A percentile compares a stretch with the other conserved stretches of the same genome.
Conservation (phyloP, 73 alveolate species). For the Uronychia setigera region DNA sequence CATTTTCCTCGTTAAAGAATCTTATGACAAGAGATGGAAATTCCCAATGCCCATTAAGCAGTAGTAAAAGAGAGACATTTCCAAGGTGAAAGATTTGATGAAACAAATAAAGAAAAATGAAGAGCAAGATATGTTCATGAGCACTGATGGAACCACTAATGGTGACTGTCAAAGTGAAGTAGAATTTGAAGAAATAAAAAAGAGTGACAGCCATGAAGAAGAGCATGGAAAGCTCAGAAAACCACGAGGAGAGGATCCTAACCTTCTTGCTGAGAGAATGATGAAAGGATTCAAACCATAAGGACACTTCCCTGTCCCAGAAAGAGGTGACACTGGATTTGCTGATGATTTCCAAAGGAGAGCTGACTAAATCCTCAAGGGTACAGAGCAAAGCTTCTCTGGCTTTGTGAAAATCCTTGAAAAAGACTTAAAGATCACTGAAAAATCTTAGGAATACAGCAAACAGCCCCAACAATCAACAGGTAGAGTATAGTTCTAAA, state of each 20-base stretch:
- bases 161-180: background rate
- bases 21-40: conserved; percentile 70
- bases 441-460: background rate
- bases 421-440: conserved; percentile 18
- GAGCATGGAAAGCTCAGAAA: background rate
- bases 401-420: conserved; percentile 43
- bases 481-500: background rate
- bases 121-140: background rate
- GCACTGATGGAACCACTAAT: background rate
- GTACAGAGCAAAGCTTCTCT: conserved; percentile 24
- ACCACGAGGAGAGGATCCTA: background rate
- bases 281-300: background rate
- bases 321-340: conserved; percentile 20
- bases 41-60: conserved; percentile 86
- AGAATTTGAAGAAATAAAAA: background rate
- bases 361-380: conserved; percentile 27
- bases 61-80: conserved; percentile 67
- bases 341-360: conserved; percentile 39
- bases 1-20: conserved; percentile 64
- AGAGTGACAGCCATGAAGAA: background rate
- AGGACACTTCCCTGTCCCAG: background rate
- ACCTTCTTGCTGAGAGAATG: background rate
- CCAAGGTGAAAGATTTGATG: conserved; percentile 70
- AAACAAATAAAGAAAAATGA: conserved; percentile 61
- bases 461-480: background rate